Evolutionary conservation across 2,329 filamentous ascomycete genomes (phyloP).

Genomic region (Penicillium sp.): DNA sequence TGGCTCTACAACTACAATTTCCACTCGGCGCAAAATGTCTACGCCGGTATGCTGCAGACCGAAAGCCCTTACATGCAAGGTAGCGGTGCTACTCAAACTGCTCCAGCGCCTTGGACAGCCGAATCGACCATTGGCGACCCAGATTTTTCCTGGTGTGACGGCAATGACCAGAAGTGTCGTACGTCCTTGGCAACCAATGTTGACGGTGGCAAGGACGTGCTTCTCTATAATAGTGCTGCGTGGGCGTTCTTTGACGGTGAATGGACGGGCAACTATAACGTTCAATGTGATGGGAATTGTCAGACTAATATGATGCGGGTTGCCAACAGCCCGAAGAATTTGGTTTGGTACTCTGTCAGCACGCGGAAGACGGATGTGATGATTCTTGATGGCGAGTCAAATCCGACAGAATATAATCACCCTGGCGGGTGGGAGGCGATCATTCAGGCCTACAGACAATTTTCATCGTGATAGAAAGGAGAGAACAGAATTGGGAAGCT

Average conservation of each 20-base stretch:
- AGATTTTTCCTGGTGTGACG: slow-evolving; percentile 32
- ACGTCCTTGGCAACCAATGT: slow-evolving; percentile 30
- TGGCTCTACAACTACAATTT: slow-evolving; percentile 51
- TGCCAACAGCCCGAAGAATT: slow-evolving; percentile 21
- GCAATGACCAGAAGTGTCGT: slow-evolving; percentile 29
- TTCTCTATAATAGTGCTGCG: slow-evolving; percentile 33
- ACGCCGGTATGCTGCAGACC: slow-evolving; percentile 37
- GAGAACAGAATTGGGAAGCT: too few relatives aligned
- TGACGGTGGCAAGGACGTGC: slow-evolving; percentile 31
- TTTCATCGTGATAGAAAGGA: slow-evolving; percentile 3
- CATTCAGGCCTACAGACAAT: slow-evolving; percentile 29
- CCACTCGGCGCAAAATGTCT: slow-evolving; percentile 43
- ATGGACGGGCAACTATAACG: slow-evolving; percentile 27
- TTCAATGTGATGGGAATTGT: slow-evolving; percentile 29
- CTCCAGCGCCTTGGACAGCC: slow-evolving; percentile 31
- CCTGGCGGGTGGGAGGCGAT: slow-evolving; percentile 33
- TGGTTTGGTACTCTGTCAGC: slow-evolving; percentile 34
- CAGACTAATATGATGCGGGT: slow-evolving; percentile 36
- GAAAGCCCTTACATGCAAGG: slow-evolving; percentile 39
- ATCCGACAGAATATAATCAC: slow-evolving; percentile 26
- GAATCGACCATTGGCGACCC: slow-evolving; percentile 27
- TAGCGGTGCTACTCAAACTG: slow-evolving; percentile 22
- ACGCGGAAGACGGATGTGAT: slow-evolving; percentile 31
- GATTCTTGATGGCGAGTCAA: slow-evolving; percentile 27
- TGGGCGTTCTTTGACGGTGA: slow-evolving; percentile 36